Base-by-base conservation (phyloP, 108 stramenopile genomes). In the Nannochloropsis gaditana region DNA sequence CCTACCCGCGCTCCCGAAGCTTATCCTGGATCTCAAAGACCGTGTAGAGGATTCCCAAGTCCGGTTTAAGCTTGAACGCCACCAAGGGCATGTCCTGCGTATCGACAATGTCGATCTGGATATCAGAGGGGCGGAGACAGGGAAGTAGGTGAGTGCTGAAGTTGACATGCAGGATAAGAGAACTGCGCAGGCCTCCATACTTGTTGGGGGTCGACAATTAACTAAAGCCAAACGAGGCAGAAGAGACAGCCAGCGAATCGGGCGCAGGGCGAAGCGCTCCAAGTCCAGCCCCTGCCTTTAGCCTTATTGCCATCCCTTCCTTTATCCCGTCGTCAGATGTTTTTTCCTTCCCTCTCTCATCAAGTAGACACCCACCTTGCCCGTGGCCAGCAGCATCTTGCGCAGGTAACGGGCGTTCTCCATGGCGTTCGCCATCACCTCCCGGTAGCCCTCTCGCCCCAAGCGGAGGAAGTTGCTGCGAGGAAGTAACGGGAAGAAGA, bases 381-480 rank as follows among this genome's bases (percentile, higher is more conserved):
- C 86, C 43, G 86, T 87, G 31, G 83, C 79, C 21, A 84, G 9
- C 8, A 87, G 86, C 84, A 59, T 84, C 50, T 87, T 44, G 10
- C 86, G 43, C 42, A 87, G 44, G 44, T 45, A 87, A 9, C 11
- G 81, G 2, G 86, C 86, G 80, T 87, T 87, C 50, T 41, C 43
- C 81, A 87, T 82, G 84, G 50, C 83, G 79, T 87, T 87, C 43
- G 44, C 79, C 80, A 87, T 84, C 42, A 87, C 83, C 42, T 84
- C 83, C 15, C 21, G 21, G 84, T 87, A 87, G 9, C 86, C 86
- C 21, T 43, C 84, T 59, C 79, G 79, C 43, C 86, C 86, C 17
- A 87, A 84, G 11, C 86, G 50, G 42, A 87, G 43, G 21, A 87
- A 79, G 42, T 82, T 83, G 86, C 83, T 84, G 86, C 43, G 31